Evolutionary conservation across 352 stramenopile genomes (phyloP).

Genomic region (Phytophthora lateralis): DNA sequence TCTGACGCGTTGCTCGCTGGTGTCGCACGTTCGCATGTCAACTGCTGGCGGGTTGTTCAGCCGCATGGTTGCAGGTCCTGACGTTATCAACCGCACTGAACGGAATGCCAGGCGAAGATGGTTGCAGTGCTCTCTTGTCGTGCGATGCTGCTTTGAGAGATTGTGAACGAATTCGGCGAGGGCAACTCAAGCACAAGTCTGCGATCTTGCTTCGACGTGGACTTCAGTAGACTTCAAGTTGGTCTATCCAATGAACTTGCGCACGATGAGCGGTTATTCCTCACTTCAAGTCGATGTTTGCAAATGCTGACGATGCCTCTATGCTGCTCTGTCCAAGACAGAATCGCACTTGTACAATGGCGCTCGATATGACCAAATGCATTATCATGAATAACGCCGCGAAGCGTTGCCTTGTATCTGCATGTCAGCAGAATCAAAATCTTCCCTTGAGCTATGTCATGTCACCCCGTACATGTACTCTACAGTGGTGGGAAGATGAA

Average conservation of each 20-base stretch:
- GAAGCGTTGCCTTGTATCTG: constrained; percentile 24
- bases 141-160: background rate
- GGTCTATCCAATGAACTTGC: too few relatives aligned
- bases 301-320: too few relatives aligned
- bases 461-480: background rate
- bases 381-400: constrained; percentile 31
- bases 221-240: too few relatives aligned
- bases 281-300: too few relatives aligned
- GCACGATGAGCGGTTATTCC: background rate
- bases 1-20: too few relatives aligned
- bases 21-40: background rate
- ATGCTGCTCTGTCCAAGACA: background rate
- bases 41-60: background rate
- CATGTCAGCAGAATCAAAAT: constrained; percentile 23
- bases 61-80: background rate
- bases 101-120: constrained; percentile 8
- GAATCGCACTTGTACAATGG: background rate
- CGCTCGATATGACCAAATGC: constrained; percentile 8
- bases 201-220: too few relatives aligned
- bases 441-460: background rate
- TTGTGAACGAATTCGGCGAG: background rate
- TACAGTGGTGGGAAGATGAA: constrained; percentile 39
- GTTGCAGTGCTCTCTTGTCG: constrained; percentile 5
- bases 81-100: constrained; percentile 11
- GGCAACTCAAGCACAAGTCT: background rate